Conservation (phyloP, 192 early-diverging fungal species). For the Backusella circina region DNA sequence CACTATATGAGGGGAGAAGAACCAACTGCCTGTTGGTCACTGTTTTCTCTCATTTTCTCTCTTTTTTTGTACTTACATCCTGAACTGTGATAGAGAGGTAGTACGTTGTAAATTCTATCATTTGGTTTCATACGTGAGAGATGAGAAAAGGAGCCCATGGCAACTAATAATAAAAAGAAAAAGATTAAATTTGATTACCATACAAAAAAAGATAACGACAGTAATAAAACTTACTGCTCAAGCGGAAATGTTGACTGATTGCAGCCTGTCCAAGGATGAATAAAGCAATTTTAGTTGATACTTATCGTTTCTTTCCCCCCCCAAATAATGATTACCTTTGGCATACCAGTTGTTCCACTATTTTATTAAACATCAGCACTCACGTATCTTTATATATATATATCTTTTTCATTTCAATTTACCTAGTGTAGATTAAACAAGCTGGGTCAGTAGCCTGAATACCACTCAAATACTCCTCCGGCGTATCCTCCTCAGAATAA, state of each 20-base stretch:
- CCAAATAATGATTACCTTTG: conserved; percentile 47
- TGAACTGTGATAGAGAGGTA: conserved; percentile 64
- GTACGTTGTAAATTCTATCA: conserved; percentile 51
- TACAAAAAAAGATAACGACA: not conserved
- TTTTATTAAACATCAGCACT: not conserved
- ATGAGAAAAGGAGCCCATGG: conserved; percentile 9
- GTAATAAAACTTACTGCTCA: conserved; percentile 26
- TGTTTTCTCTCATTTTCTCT: not conserved
- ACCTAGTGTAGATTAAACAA: conserved; percentile 37
- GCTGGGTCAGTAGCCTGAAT: conserved; percentile 22
- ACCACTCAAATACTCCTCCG: conserved; percentile 15
- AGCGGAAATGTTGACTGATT: conserved; percentile 41
- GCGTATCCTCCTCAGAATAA: conserved; percentile 26
- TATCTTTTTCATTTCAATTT: not conserved
- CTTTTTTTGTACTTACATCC: conserved; percentile 39
- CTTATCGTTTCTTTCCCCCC: conserved; percentile 34
- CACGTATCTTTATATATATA: not conserved
- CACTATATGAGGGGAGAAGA: conserved; percentile 23
- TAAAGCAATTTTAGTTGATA: not conserved
- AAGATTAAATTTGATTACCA: not conserved
- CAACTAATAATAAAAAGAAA: conserved; percentile 17
- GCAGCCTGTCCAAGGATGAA: conserved; percentile 32
- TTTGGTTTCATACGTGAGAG: conserved; percentile 14
- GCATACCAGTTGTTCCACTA: conserved; percentile 61
- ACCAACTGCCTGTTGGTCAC: too few relatives aligned